Evolutionary conservation across 345 rosid species (phyloP), one percentile per base, ranked within the genome.

Genomic region (Populus nigra): DNA sequence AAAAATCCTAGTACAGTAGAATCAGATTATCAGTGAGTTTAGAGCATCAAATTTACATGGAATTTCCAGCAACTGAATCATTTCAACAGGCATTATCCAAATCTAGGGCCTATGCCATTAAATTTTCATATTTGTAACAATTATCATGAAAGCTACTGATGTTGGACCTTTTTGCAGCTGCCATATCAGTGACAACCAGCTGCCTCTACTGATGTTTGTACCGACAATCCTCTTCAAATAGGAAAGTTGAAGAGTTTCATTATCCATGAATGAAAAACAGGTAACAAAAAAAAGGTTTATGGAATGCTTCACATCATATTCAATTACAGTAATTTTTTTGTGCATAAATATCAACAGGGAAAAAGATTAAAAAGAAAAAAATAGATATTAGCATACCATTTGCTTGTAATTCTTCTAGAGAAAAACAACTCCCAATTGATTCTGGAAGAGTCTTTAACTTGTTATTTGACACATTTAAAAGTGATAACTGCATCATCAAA

Each of bases 401-500:
- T 67, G 98, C 98, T 80, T 89, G 93, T 70, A 95, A 59, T 86
- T 93, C 99, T 90, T 95, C 99, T 85, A 95, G 86, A 72, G 99
- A 88, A 83, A 87, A 90, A 86, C 98, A 95, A 82, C 94, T 93
- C 78, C 99, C 99, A 75, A 95, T 87, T 78, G 99, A 93, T 82
- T 93, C 97, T n/a, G 99, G 98, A 80, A 95, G 92, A 76, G 90
- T 86, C 86, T 88, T 95, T 84, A 95, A 81, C 82, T 90, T 90
- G 87, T 95, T 93, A 83, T 82, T 90, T 72, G 99, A 95, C 70
- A 95, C 90, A 90, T 93, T 93, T 84, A 95, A 81, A 76, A 95
- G 89, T 57, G 89, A 83, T 80, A 95, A 80, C 99, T 95, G 96
- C 94, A 89, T 69, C 33, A 73, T 39, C 76, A 82, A 79, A 75